A percentile compares a stretch with the other conserved stretches of the same genome.
Conservation (phyloP, 2,329 filamentous ascomycete genomes). For the Dothistroma septosporum region DNA sequence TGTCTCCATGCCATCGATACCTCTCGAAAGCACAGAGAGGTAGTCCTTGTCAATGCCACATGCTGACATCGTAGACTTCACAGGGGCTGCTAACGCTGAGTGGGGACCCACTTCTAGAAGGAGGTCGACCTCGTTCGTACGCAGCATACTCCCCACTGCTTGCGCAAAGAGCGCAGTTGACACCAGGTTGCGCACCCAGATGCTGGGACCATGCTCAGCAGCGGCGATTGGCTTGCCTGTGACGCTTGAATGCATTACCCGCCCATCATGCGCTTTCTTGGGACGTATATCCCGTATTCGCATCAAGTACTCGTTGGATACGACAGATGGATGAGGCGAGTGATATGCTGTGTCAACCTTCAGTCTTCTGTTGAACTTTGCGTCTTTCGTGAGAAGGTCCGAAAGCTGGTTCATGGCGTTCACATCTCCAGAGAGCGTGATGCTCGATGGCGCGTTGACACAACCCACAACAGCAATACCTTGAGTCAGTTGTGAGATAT, state of each 20-base stretch:
- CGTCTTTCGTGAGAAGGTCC: slow-evolving; percentile 32
- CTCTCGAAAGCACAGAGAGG: slow-evolving; percentile 3
- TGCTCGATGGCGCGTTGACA: slow-evolving; percentile 39
- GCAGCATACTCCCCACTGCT: background rate
- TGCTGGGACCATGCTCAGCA: background rate
- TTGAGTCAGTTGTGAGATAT: too few relatives aligned
- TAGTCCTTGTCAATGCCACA: background rate
- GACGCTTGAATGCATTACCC: slow-evolving; percentile 13
- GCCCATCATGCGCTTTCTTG: background rate
- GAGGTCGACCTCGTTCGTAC: background rate
- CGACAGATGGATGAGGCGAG: slow-evolving; percentile 34
- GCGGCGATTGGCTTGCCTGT: background rate
- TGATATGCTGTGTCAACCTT: slow-evolving; percentile 44
- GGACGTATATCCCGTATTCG: background rate
- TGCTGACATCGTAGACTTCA: slow-evolving; percentile 5
- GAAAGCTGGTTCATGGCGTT: slow-evolving; percentile 35
- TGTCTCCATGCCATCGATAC: slow-evolving; percentile 1
- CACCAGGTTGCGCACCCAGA: slow-evolving; percentile 15
- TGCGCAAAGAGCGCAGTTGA: background rate
- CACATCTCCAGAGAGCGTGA: slow-evolving; percentile 46
- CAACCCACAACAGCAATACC: slow-evolving; percentile 32
- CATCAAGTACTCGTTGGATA: background rate
- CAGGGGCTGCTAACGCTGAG: slow-evolving; percentile 1
- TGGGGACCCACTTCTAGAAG: slow-evolving; percentile 16
- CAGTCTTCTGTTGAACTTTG: slow-evolving; percentile 39